Percentiles rank a stretch among this genome's conserved stretches.
These are phyloP conservation scores for Inonotus hispidus DNA, from an alignment of 1,284 basidiomycete species.

Conservation along the genomic window DNA sequence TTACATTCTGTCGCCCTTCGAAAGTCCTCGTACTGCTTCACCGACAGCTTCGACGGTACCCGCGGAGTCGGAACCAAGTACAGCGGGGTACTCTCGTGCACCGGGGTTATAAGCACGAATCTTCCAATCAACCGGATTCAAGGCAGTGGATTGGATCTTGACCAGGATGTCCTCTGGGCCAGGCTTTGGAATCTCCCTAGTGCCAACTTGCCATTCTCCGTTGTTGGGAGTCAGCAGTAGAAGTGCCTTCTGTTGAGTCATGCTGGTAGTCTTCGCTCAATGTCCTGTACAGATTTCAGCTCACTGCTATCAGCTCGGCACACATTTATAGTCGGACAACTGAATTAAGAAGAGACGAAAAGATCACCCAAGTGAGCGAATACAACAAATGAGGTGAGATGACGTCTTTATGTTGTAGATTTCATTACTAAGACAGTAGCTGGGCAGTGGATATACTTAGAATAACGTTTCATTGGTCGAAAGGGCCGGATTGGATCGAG, in stretches of 20 bases:
- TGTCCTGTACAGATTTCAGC: not conserved
- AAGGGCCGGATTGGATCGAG: too few species aligned
- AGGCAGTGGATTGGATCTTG: slow-evolving; percentile 32
- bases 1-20: slow-evolving; percentile 38
- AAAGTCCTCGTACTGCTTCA: slow-evolving; percentile 31
- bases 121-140: slow-evolving; percentile 42
- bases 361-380: too few species aligned
- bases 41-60: slow-evolving; percentile 39
- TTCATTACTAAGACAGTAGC: too few species aligned
- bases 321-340: too few species aligned
- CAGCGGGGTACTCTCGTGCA: slow-evolving; percentile 32
- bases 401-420: not conserved
- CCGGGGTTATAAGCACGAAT: slow-evolving; percentile 30
- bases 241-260: slow-evolving; percentile 17
- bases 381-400: not conserved
- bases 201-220: slow-evolving; percentile 24
- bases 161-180: slow-evolving; percentile 37
- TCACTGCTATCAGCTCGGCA: not conserved
- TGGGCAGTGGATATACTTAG: too few species aligned
- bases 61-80: slow-evolving; percentile 42
- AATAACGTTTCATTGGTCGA: too few species aligned
- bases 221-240: slow-evolving; percentile 19
- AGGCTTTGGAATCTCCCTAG: slow-evolving; percentile 26
- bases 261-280: not conserved
- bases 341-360: not conserved